Evolutionary conservation across 2,329 filamentous ascomycete genomes (phyloP), one percentile per base, ranked within the genome.

Genomic region (Pestalotiopsis sp.): DNA sequence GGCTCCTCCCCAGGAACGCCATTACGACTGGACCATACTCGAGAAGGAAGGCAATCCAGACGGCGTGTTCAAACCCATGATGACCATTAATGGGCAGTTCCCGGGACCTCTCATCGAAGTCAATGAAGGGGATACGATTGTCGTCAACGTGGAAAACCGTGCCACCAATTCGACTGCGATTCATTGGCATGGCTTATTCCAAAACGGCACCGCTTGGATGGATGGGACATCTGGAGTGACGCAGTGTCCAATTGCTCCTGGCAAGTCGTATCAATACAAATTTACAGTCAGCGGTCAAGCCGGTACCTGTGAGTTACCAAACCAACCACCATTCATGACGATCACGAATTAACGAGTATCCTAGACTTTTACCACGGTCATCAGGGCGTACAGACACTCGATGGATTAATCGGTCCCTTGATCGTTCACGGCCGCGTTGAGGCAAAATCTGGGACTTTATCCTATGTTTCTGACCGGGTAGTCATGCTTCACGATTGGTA

Each of bases 121-220:
- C 70, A 93, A 92, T 72, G 89, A 92, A 71, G 92, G 91, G 23
- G 93, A 96, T 73, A 88, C 86, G 1, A 78, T 96, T 9, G 78
- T 93, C 3, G 88, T 94, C 58, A 88, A 92, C 39, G 84, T 94
- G 64, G 81, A 88, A 72, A 95, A 95, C 73, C 84, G 86, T 25
- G 87, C 92, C 0, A 81, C 83, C 13, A 92, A 94, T 72, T 87
- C 85, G 13, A 91, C 91, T 9, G 87, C 86, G 49, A 83, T 95
- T 4, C 93, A 95, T 76, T 95, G 92, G 77, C 93, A 95, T 72
- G 93, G 93, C 17, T 85, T 95, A 71, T 93, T 89, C 75, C 92
- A 94, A 76, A 93, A 93, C 72, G 91, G 91, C 12, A 92, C 91
- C 0, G 93, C 89, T 69, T 85, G 85, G 68, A 93, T 93, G 90